These are phyloP conservation scores for Trypanosoma lewisi DNA, from an alignment of 208 protist species.

Conservation along the genomic window DNA sequence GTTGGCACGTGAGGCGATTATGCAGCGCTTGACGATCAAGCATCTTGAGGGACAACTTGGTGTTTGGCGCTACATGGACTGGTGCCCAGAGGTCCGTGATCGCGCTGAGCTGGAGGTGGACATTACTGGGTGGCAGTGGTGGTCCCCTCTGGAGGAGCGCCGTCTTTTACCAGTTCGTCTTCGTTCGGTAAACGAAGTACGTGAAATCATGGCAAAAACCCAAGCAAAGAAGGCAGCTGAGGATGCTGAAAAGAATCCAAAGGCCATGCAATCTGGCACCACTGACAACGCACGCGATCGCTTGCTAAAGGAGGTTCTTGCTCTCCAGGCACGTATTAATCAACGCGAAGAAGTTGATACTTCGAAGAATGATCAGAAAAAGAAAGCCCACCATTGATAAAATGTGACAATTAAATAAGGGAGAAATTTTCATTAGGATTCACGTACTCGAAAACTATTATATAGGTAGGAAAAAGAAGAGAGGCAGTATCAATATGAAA, in stretches of 20 bases:
- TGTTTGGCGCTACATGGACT: constrained; percentile 93
- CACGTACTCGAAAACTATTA: neutral
- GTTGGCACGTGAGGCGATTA: constrained; percentile 89
- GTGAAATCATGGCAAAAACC: constrained; percentile 83
- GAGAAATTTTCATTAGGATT: constrained; percentile 13
- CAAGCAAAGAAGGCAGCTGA: constrained; percentile 78
- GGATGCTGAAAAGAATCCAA: constrained; percentile 40
- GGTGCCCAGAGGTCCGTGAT: constrained; percentile 91
- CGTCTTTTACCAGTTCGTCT: constrained; percentile 84
- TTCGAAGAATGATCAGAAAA: constrained; percentile 36
- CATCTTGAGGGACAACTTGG: constrained; percentile 91
- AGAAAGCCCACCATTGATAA: constrained; percentile 67
- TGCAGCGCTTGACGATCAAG: constrained; percentile 91
- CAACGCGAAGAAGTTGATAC: constrained; percentile 68
- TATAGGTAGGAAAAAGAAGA: neutral
- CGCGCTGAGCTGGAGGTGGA: constrained; percentile 89
- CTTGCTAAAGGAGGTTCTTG: constrained; percentile 88
- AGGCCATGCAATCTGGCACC: constrained; percentile 37
- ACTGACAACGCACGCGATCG: constrained; percentile 78
- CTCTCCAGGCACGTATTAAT: constrained; percentile 85
- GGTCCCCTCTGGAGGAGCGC: constrained; percentile 83
- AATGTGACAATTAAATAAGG: constrained; percentile 5
- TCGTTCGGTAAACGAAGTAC: constrained; percentile 86
- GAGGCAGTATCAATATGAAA: constrained; percentile 2
- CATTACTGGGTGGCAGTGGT: constrained; percentile 85